Evolutionary conservation across 495 filamentous ascomycete genomes (phyloP), one percentile per base, ranked within the genome.

Genomic region (Tuber magnatum): DNA sequence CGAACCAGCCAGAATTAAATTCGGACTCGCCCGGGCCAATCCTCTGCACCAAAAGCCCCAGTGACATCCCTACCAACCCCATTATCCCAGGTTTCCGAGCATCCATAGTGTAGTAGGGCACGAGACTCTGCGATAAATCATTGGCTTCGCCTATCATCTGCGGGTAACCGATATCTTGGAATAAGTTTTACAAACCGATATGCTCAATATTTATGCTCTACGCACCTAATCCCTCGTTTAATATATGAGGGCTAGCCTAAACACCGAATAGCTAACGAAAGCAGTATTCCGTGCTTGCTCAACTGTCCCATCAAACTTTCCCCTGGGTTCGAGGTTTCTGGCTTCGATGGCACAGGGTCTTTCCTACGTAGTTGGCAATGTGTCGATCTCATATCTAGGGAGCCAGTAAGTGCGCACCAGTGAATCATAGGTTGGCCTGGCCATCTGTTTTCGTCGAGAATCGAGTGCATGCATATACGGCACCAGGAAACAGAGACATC

Each of bases 401-500:
- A 38, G 70, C 46, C 41, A 7, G 51, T 70, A 42, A 70, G 10
- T 28, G 42, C 83, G 83, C 83, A 91, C 91, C 91, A 89, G 41
- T 89, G 86, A 71, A 97, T 87, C 76, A 91, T 93, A 3, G 87
- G 86, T 42, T 84, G 84, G 80, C 93, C 94, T 3, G 87, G 75
- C 40, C 86, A 84, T 20, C 91, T 90, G 41, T 90, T 87, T 69
- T 88, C 87, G 42, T 87, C 81, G 76, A 97, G 92, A 22, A 92
- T 78, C 38, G 82, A 76, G 74, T 93, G 90, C 65, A 90, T 83
- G n/a, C 89, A 88, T 28, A 95, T 83, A 28, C 80, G 85, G 81
- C 92, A 95, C 94, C 93, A 97, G 73, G 83, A 83, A 78, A 91
- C 87, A 3, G 91, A 87, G 40, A 85, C 73, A 24, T 87, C 85